phyloP scores from a whole-genome alignment of 768 basidiomycete genomes.

The Tulasnella sp. region DNA sequence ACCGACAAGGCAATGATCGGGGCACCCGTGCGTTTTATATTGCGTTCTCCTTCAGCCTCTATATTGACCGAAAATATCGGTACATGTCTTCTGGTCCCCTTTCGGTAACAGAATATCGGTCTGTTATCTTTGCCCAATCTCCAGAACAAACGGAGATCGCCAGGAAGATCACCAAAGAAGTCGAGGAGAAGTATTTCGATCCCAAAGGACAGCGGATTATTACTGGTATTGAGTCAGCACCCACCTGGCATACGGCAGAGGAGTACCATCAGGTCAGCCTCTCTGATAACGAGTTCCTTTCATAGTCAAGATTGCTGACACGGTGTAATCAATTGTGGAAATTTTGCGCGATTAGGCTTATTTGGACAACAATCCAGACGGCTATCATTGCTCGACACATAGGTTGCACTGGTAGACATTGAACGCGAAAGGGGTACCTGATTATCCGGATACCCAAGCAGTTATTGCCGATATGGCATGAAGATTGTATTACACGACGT shows the following conservation, averaged over 20 bases:
- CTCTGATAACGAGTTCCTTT: too few species aligned
- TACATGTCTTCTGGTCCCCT: too few species aligned
- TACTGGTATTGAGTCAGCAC: conserved; percentile 60
- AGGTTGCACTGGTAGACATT: conserved; percentile 57
- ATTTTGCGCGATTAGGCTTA: conserved; percentile 38
- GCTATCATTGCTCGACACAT: conserved; percentile 90
- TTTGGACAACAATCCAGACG: conserved; percentile 68
- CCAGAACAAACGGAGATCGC: conserved; percentile 64
- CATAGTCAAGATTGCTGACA: background rate
- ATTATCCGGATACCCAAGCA: too few species aligned
- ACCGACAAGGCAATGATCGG: conserved; percentile 64
- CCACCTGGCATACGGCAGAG: conserved; percentile 54
- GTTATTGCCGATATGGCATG: too few species aligned
- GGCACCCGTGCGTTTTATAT: conserved; percentile 50
- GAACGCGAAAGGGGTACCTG: background rate
- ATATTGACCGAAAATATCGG: background rate
- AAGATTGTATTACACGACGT: too few species aligned
- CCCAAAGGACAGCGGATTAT: conserved; percentile 62
- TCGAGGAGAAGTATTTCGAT: conserved; percentile 74
- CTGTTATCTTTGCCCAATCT: conserved; percentile 74
- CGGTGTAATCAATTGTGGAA: background rate
- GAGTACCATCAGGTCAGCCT: conserved; percentile 23
- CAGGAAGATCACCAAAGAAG: conserved; percentile 63
- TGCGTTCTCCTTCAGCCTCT: background rate
- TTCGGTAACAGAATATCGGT: conserved; percentile 65